Base-by-base conservation (phyloP, 208 protist species). In the Perkinsela sp. region DNA sequence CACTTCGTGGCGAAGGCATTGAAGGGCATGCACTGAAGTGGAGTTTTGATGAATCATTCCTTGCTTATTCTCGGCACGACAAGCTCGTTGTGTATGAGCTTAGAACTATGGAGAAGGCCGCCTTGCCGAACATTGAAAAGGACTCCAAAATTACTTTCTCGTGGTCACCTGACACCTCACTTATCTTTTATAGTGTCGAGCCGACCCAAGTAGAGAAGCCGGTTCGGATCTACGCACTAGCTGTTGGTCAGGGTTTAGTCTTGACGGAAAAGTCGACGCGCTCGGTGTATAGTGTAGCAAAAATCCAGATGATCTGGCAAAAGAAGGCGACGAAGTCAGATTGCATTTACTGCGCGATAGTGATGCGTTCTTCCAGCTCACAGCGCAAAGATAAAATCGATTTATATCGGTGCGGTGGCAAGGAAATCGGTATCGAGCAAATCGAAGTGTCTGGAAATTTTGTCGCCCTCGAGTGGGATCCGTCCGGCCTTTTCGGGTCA, bases 271-370 rank as follows among this genome's bases (percentile, higher is more conserved):
- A n/a, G 13, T 57, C 40, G 13, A 57, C 40, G 6, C 40, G 40
- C 22, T 57, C 40, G 22, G 40, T 57, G 22, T 57, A 57, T 57
- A 22, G 40, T 22, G 40, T 57, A 22, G 22, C 40, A 57, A 57
- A 57, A n/a, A 57, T 57, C 40, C 13, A 57, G 40, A 57, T 57
- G 40, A 57, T n/a, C 40, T 57, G 40, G 40, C 40, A 57, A 57
- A 57, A 22, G 13, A 57, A 57, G 22, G 40, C 6, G 22, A 57
- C 40, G 13, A 57, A 57, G 40, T 6, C 40, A 22, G 40, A 57
- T 57, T n/a, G 40, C 13, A 57, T 57, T 57, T 57, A 57, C 22
- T 57, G 40, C 22, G 40, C 40, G 6, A 57, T 57, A 6, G 22
- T 57, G 13, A 57, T 57, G 40, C 40, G 40, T 6, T 6, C 40